phyloP scores from a whole-genome alignment of 1,284 basidiomycete genomes.

The Papiliotrema flavescens region DNA sequence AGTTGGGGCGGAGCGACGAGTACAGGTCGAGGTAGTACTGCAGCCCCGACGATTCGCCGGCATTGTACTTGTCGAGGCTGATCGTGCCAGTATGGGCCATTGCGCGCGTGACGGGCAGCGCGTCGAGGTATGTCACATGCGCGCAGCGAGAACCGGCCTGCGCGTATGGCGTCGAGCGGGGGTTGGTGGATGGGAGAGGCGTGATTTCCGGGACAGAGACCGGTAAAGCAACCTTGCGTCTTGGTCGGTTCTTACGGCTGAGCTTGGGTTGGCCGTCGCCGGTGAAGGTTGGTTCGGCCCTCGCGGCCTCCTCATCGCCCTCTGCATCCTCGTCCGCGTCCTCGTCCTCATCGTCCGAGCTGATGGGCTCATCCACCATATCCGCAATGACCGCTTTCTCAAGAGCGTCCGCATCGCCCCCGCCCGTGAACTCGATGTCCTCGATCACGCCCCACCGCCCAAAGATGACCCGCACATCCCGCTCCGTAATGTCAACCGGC shows the following conservation, averaged over 20 bases:
- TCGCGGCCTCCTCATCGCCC: slow-evolving; percentile 48
- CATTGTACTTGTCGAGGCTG: slow-evolving; percentile 17
- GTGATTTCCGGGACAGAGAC: slow-evolving; percentile 51
- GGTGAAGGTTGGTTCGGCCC: slow-evolving; percentile 49
- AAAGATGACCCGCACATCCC: slow-evolving; percentile 70
- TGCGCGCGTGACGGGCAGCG: slow-evolving; percentile 61
- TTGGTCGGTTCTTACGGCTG: slow-evolving; percentile 18
- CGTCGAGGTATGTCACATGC: slow-evolving; percentile 74
- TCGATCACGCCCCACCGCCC: slow-evolving; percentile 71
- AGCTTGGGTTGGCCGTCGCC: slow-evolving; percentile 51
- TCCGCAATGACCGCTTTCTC: slow-evolving; percentile 34
- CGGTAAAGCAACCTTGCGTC: slow-evolving; percentile 58
- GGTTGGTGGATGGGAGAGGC: slow-evolving; percentile 31
- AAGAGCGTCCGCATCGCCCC: slow-evolving; percentile 25
- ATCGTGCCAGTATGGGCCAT: slow-evolving; percentile 50
- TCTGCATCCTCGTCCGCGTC: slow-evolving; percentile 49
- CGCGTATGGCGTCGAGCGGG: slow-evolving; percentile 23
- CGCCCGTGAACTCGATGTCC: slow-evolving; percentile 57
- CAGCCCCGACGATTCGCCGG: slow-evolving; percentile 59
- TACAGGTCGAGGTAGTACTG: slow-evolving; percentile 65
- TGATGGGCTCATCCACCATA: slow-evolving; percentile 22
- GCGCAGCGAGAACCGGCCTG: slow-evolving; percentile 52
- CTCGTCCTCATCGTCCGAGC: slow-evolving; percentile 39
- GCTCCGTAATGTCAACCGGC: slow-evolving; percentile 75
- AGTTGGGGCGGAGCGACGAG: slow-evolving; percentile 63